Base-by-base conservation (phyloP, 257 asterid genomes). In the Knoxia roxburghii region DNA sequence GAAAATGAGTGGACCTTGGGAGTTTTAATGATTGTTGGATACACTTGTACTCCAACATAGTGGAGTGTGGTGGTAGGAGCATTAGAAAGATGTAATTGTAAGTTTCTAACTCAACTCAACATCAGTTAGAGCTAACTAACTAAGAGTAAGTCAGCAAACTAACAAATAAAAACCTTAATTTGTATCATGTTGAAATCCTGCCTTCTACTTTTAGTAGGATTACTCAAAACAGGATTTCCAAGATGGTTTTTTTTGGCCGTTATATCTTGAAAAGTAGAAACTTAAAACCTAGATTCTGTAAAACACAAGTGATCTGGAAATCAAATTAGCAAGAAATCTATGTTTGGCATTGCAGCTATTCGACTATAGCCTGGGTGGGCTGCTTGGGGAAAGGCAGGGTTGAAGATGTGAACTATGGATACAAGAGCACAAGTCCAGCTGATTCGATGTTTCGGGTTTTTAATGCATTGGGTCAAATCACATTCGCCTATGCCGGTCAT, bases 401-500 rank as follows among this genome's bases (percentile, higher is more conserved):
- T 45, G 81, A 84, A 8, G 64, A 78, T 49, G 94, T 86, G 76
- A 88, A 86, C 81, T 91, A 91, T 68, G 84, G 76, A 9, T 83
- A 82, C 89, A 85, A 82, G 79, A 72, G 72, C 32, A 82, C 91
- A 8, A 84, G 86, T 24, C 69, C 78, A 17, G 65, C 63, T 7
- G 96, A 91, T 32, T 61, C 51, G 45, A 82, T 91, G 86, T 91
- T 91, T 48, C 85, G 93, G 0, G 84, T 88, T 5, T 83, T 86
- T 79, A 88, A 88, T 15, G 91, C 96, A 0, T 52, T 91, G 75
- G 97, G 97, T 6, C 91, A 85, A 77, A 68, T 91, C n/a, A 78
- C 96, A 0, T 88, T 89, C 67, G 96, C 97, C 12, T 91, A 82
- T 35, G 96, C 96, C 4, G 97, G 97, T 8, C 95, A 88, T 23